Evolutionary conservation across 352 stramenopile genomes (phyloP).

Genomic region (Globisporangium iwayamae): DNA sequence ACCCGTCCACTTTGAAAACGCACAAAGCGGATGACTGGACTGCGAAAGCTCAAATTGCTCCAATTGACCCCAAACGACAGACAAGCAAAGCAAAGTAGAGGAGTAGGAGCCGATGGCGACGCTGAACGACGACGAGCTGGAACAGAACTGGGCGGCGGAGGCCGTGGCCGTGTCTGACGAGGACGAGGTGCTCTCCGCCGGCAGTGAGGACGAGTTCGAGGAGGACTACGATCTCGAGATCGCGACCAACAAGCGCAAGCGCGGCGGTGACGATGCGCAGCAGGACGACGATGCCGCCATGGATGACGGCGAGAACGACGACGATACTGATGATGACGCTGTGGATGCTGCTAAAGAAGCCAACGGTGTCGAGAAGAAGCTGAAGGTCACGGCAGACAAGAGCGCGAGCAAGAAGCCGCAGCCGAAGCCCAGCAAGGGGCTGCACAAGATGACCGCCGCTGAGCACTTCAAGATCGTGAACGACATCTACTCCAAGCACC

Average conservation of each 20-base stretch:
- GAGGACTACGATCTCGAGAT: slow-evolving; percentile 64
- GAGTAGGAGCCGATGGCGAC: slow-evolving; percentile 7
- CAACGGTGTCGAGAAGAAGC: slow-evolving; percentile 41
- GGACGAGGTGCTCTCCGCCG: slow-evolving; percentile 50
- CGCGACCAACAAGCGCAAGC: slow-evolving; percentile 38
- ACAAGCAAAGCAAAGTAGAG: background rate
- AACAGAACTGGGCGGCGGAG: slow-evolving; percentile 59
- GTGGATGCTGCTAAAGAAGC: slow-evolving; percentile 5
- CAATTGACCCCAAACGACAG: background rate
- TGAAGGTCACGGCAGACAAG: slow-evolving; percentile 26
- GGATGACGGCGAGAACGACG: slow-evolving; percentile 1
- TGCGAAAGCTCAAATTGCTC: slow-evolving; percentile 1
- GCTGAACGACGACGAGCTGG: slow-evolving; percentile 61
- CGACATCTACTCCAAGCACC: slow-evolving; percentile 70
- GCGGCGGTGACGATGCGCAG: slow-evolving; percentile 22
- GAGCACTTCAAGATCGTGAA: slow-evolving; percentile 86
- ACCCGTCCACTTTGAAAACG: too few species aligned
- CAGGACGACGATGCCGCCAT: slow-evolving; percentile 25
- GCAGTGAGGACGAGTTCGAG: slow-evolving; percentile 83
- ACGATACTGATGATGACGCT: slow-evolving; percentile 11
- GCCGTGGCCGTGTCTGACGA: slow-evolving; percentile 35
- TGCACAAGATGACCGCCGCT: slow-evolving; percentile 71
- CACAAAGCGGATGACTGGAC: background rate
- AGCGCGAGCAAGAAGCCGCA: slow-evolving; percentile 8
- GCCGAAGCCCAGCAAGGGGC: slow-evolving; percentile 49